These are phyloP conservation scores for Paxillus ammoniavirescens DNA, from an alignment of 768 basidiomycete species.

Conservation along the genomic window DNA sequence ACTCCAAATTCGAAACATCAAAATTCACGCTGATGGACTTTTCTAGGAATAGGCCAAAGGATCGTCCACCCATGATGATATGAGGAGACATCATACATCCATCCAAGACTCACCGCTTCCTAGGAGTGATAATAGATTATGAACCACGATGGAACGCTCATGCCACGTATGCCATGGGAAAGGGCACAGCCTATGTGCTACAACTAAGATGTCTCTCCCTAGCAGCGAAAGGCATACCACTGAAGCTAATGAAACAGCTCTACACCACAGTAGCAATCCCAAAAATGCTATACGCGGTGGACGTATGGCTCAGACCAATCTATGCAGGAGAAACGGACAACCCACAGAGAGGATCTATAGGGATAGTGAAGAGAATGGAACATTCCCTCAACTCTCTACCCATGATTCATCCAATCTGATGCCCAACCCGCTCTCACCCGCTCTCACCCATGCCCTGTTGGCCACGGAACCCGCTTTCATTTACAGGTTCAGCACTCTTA, in stretches of 20 bases:
- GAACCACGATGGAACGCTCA: neutral
- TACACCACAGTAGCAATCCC: neutral
- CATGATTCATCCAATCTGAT: too few relatives aligned
- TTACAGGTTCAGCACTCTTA: too few relatives aligned
- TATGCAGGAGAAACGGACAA: neutral
- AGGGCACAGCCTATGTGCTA: neutral
- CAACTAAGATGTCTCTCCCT: neutral
- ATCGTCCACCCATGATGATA: neutral
- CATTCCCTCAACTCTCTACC: too few relatives aligned
- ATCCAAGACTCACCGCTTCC: neutral
- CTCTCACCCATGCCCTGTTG: too few relatives aligned
- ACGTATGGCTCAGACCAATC: constrained; percentile 10
- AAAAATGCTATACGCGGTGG: constrained; percentile 9
- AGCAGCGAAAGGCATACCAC: too few relatives aligned
- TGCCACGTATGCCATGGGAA: neutral
- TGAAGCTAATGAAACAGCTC: too few relatives aligned
- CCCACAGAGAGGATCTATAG: neutral
- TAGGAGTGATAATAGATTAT: neutral
- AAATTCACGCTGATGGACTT: neutral
- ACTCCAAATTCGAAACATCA: neutral
- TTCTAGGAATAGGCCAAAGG: neutral
- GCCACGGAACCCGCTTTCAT: too few relatives aligned
- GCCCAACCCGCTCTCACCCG: too few relatives aligned
- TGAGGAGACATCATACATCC: neutral
- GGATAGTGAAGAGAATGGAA: constrained; percentile 1